Evolutionary conservation across 768 basidiomycete species (phyloP).

Genomic region (Termitomyces sp.): DNA sequence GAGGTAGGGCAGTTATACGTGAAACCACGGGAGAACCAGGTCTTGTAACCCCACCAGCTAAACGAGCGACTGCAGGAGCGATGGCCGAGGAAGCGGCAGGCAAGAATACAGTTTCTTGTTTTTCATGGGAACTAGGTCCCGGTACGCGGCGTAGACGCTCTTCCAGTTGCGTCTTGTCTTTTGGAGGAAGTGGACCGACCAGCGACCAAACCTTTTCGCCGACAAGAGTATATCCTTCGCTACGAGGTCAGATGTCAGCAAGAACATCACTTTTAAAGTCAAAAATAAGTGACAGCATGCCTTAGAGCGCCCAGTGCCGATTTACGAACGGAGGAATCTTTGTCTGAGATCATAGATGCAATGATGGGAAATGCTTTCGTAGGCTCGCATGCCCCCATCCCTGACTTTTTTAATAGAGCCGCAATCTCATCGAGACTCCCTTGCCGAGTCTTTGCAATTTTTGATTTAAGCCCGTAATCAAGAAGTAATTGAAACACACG

Average conservation of each 20-base stretch:
- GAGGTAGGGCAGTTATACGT: constrained; percentile 12
- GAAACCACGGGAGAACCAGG: constrained; percentile 29
- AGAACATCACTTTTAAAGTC: not conserved
- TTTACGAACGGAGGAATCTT: constrained; percentile 84
- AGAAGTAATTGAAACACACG: constrained; percentile 84
- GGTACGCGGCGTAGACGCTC: constrained; percentile 82
- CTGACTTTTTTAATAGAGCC: constrained; percentile 72
- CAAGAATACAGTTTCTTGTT: constrained; percentile 23
- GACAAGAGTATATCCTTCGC: constrained; percentile 75
- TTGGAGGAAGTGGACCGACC: constrained; percentile 70
- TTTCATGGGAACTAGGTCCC: constrained; percentile 50
- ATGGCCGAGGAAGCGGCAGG: constrained; percentile 11
- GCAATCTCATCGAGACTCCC: constrained; percentile 81
- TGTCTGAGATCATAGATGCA: constrained; percentile 79
- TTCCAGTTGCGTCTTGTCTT: constrained; percentile 90
- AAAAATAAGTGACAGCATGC: constrained; percentile 27
- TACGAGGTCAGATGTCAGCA: constrained; percentile 23
- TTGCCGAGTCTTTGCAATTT: constrained; percentile 88
- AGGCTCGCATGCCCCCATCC: constrained; percentile 77
- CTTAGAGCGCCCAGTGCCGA: constrained; percentile 80
- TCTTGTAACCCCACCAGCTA: constrained; percentile 40
- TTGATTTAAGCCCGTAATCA: constrained; percentile 84
- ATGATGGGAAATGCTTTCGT: constrained; percentile 73
- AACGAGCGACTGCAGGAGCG: constrained; percentile 44
- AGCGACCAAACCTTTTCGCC: constrained; percentile 84